A percentile compares a stretch with the other conserved stretches of the same genome.
Evolutionary conservation across 2,329 filamentous ascomycete genomes (phyloP).

Genomic region (Anthostomella pinea): DNA sequence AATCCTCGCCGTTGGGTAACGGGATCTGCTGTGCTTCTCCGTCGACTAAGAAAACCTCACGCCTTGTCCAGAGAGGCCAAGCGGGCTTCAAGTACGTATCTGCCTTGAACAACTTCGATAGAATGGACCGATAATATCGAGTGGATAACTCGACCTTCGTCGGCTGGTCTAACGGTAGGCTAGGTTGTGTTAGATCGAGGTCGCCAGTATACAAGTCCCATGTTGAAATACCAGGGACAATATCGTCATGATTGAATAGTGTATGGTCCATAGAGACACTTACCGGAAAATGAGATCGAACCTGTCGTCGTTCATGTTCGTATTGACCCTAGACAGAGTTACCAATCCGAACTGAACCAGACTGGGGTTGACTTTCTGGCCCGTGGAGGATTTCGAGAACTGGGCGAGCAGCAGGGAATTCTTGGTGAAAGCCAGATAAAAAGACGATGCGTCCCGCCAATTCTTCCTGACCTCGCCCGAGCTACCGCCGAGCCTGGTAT

Average conservation of each 20-base stretch:
- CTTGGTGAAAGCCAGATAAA: conserved; percentile 53
- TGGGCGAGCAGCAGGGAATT: conserved; percentile 53
- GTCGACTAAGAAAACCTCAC: conserved; percentile 50
- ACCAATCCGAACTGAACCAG: conserved; percentile 52
- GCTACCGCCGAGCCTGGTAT: conserved; percentile 38
- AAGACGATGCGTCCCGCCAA: conserved; percentile 48
- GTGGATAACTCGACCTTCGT: conserved; percentile 51
- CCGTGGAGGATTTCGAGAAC: conserved; percentile 44
- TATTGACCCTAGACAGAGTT: conserved; percentile 49
- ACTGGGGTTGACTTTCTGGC: conserved; percentile 46
- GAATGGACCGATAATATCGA: conserved; percentile 51
- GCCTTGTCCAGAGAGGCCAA: conserved; percentile 55
- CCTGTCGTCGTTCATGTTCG: conserved; percentile 53
- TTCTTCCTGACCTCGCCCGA: conserved; percentile 44
- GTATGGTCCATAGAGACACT: conserved; percentile 20
- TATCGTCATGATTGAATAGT: background rate
- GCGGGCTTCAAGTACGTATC: conserved; percentile 56
- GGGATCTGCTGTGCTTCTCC: conserved; percentile 52
- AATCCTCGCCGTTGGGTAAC: conserved; percentile 52
- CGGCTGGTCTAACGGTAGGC: conserved; percentile 42
- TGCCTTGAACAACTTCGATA: conserved; percentile 51
- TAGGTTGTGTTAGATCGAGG: conserved; percentile 22
- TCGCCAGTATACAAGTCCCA: no score
- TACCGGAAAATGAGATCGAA: conserved; percentile 56
- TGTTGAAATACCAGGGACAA: no score